Conservation (phyloP, 2,329 filamentous ascomycete species). For the Penicillium sp. region DNA sequence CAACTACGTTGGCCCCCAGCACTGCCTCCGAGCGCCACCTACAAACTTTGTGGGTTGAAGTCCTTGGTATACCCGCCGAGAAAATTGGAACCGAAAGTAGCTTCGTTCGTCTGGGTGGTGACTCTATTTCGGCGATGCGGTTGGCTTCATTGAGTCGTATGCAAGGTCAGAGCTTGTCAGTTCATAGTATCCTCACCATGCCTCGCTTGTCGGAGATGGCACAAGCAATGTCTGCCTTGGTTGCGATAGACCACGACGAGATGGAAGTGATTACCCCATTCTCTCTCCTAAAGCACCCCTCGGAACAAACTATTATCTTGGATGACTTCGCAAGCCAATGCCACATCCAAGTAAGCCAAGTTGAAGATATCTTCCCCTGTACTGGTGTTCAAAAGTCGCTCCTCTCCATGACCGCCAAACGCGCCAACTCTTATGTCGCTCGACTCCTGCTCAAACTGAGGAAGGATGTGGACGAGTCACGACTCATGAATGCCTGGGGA, state of each 20-base stretch:
- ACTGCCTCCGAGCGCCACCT: neutral
- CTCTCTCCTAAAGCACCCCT: neutral
- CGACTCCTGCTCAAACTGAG: neutral
- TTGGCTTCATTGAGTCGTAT: neutral
- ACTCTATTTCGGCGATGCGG: neutral
- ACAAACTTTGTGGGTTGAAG: neutral
- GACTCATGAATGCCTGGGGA: neutral
- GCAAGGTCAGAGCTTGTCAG: neutral
- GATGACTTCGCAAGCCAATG: neutral
- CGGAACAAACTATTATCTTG: neutral
- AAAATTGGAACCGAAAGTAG: neutral
- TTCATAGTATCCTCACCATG: neutral
- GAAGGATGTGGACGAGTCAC: neutral
- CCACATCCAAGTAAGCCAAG: neutral
- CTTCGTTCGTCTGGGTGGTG: neutral
- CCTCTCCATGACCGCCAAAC: neutral
- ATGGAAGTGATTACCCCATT: neutral
- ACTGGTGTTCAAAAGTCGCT: neutral
- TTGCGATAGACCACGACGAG: neutral
- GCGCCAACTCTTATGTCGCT: neutral
- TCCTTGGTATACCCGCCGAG: neutral
- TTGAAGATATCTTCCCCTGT: neutral
- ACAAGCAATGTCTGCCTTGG: neutral
- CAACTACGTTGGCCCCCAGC: neutral
- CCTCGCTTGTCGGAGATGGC: neutral